Conservation (phyloP, 2,329 filamentous ascomycete genomes). For the Cryphonectria nitschkei region DNA sequence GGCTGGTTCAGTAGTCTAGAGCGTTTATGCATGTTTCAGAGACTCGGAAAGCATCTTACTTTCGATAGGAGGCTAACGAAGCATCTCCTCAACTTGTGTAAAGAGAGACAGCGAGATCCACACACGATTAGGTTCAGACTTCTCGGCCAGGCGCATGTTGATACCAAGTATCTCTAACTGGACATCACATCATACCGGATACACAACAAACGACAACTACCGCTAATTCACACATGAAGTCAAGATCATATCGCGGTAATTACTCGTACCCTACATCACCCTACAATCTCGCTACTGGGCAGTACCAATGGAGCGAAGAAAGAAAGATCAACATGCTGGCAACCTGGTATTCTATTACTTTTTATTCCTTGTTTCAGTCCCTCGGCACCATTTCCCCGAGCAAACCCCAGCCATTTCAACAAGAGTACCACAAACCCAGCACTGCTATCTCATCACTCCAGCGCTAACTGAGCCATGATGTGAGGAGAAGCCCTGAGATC, state of each 20-base stretch:
- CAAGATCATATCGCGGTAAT: too few species aligned
- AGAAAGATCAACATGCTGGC: neutral
- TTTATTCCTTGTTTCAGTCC: neutral
- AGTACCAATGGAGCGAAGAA: too few species aligned
- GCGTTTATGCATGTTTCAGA: neutral
- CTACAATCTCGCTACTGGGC: too few species aligned
- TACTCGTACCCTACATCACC: too few species aligned
- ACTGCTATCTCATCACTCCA: neutral
- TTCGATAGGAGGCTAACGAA: neutral
- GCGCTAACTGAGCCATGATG: neutral
- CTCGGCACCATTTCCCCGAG: neutral
- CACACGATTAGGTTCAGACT: neutral
- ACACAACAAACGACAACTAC: neutral
- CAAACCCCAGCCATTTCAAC: neutral
- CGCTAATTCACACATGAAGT: too few species aligned
- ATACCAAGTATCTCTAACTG: too few species aligned
- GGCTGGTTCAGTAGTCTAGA: neutral
- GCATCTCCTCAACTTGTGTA: neutral
- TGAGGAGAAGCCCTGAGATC: neutral
- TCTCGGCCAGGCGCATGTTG: neutral
- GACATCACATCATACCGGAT: too few species aligned
- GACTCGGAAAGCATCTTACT: neutral
- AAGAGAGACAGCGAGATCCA: neutral
- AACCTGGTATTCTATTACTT: neutral
- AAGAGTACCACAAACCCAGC: neutral